A percentile compares a stretch with the other conserved stretches of the same genome.
phyloP scores from a whole-genome alignment of 805 yeast genomes.

The Metschnikowia amazonensis region DNA sequence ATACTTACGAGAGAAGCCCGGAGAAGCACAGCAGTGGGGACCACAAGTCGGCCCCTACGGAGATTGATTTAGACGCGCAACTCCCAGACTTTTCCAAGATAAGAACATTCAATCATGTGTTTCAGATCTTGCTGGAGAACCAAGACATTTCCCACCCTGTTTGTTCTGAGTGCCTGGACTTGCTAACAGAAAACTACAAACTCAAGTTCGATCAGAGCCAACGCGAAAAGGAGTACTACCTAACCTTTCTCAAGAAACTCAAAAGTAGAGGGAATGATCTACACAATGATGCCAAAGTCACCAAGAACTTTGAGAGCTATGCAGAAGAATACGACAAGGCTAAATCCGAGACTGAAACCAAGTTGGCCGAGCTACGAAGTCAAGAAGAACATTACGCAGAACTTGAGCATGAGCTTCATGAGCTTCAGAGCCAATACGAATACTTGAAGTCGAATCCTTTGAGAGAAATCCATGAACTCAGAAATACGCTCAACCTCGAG shows the following conservation, averaged over 20 bases:
- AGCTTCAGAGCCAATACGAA: constrained; percentile 38
- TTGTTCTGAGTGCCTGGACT: constrained; percentile 78
- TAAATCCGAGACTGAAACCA: constrained; percentile 37
- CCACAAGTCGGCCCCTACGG: not conserved
- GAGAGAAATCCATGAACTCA: constrained; percentile 40
- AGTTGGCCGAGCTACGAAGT: constrained; percentile 28
- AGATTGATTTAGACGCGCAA: constrained; percentile 8
- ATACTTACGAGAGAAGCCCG: constrained; percentile 20
- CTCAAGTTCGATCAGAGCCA: constrained; percentile 67
- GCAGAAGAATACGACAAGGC: constrained; percentile 9
- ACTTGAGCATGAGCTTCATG: constrained; percentile 47
- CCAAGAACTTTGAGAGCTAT: not conserved
- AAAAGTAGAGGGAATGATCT: constrained; percentile 36
- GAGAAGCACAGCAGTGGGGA: constrained; percentile 10
- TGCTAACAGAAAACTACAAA: constrained; percentile 61
- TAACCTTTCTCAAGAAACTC: constrained; percentile 66
- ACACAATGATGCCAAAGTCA: constrained; percentile 8
- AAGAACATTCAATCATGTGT: constrained; percentile 57
- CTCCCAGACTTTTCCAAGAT: constrained; percentile 31
- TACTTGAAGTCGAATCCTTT: constrained; percentile 42
- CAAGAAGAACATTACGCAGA: constrained; percentile 42
- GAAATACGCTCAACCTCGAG: constrained; percentile 56
- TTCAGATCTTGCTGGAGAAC: constrained; percentile 63
- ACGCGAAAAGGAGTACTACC: constrained; percentile 74
- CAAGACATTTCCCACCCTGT: constrained; percentile 80